Base-by-base conservation (phyloP, 305 asterid genomes). In the Plantago rigida region DNA sequence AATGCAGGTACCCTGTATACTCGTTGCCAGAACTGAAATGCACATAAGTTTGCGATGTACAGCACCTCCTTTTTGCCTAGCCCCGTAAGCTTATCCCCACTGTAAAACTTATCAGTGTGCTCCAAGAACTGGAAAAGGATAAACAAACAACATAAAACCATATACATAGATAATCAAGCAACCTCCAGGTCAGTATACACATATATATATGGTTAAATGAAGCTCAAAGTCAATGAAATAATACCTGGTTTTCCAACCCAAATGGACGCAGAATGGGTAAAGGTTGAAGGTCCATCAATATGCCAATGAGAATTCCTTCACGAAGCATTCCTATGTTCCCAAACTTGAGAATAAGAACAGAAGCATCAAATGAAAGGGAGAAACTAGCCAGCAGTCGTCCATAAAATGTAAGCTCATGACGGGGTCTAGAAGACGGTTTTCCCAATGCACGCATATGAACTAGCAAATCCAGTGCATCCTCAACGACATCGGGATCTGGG, bases 1-100 rank as follows among this genome's bases (percentile, higher is more conserved):
- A 59, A 34, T 34, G 69, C 13, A 54, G 31, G 77, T 80, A 86
- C 98, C 93, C 79, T 81, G 82, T 86, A 84, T 72, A 74, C 83
- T 14, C 75, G 78, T 77, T 92, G 93, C 98, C 96, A 88, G 73
- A 92, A 88, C 81, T 81, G 94, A 79, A 70, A 82, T 7, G 98
- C 94, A n/a, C 85, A 84, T 47, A 87, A 82, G 81, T 82, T 86
- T 63, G 81, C 92, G 75, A 88, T 73, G 53, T 64, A 84, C 29
- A 73, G 51, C 54, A 71, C 71, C 86, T 92, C 98, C 83, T 81
- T 86, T 70, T 53, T 83, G 69, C 96, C 95, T 64, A 87, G 73
- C 61, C 83, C 88, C 53, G 76, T 63, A 59, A 45, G 69, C 69
- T 71, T 80, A 61, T 73, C 73, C 68, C 79, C 94, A 51, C 68